A percentile compares a stretch with the other conserved stretches of the same genome.
Conservation (phyloP, 371 early-diverging fungal species). For the Mucor racemosus region DNA sequence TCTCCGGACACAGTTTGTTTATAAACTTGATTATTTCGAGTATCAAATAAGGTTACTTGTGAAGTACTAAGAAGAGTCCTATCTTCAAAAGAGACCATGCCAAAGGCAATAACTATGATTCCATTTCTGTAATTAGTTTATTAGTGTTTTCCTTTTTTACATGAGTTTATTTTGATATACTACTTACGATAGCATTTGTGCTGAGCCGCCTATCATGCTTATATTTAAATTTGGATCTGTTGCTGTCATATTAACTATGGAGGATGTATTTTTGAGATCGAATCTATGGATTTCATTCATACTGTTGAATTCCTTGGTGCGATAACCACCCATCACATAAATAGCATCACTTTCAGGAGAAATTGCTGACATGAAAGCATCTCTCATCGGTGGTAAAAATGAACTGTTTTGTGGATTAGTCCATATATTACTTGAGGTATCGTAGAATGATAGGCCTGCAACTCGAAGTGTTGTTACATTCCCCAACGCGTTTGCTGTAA, state of each 20-base stretch:
- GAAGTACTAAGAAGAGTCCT: neutral
- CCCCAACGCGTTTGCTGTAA: neutral
- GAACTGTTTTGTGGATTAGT: neutral
- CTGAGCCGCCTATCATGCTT: neutral
- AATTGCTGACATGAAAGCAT: neutral
- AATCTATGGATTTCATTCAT: neutral
- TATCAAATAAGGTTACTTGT: slow-evolving; percentile 9
- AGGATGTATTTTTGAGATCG: slow-evolving; percentile 4
- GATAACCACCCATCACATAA: neutral
- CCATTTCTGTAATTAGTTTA: neutral
- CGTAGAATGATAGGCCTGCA: neutral
- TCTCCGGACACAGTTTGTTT: neutral
- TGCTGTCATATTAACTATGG: neutral
- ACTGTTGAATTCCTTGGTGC: too few relatives aligned
- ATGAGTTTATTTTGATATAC: neutral
- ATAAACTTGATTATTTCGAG: neutral
- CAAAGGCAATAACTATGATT: slow-evolving; percentile 5
- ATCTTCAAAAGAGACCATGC: neutral
- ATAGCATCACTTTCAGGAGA: slow-evolving; percentile 8
- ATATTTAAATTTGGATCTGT: neutral
- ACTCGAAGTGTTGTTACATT: neutral
- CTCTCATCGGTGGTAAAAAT: neutral
- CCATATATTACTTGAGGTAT: neutral
- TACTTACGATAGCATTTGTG: slow-evolving; percentile 10
- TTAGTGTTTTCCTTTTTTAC: neutral